These are phyloP conservation scores for Hylodesmum podocarpum DNA, from an alignment of 306 rosid genomes.

Conservation along the genomic window DNA sequence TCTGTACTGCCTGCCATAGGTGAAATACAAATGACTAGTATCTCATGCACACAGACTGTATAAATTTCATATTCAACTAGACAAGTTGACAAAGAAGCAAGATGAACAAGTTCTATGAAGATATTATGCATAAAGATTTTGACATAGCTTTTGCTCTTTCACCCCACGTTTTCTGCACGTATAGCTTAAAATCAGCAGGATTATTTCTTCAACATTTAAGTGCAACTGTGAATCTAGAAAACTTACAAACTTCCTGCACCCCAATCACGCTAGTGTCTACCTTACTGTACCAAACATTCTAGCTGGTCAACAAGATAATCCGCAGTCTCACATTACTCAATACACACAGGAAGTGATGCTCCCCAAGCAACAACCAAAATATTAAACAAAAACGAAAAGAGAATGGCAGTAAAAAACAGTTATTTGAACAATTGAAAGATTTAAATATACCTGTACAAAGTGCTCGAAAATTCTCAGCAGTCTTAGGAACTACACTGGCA, in stretches of 20 bases:
- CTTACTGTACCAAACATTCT: neutral
- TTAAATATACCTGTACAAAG: slow-evolving; percentile 81
- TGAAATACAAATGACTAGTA: neutral
- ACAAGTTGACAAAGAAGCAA: neutral
- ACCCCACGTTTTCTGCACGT: neutral
- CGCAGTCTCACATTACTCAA: neutral
- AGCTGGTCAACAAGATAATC: slow-evolving; percentile 14
- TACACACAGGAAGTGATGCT: neutral
- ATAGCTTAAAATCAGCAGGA: neutral
- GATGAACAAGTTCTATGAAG: neutral
- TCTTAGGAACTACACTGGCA: slow-evolving; percentile 73
- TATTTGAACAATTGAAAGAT: slow-evolving; percentile 15
- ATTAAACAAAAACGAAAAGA: neutral
- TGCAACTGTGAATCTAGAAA: neutral
- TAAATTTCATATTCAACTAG: neutral
- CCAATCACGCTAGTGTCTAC: neutral
- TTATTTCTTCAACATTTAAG: neutral
- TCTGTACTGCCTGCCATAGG: neutral
- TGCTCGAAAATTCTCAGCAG: slow-evolving; percentile 87
- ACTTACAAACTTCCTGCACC: neutral
- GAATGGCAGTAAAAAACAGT: neutral
- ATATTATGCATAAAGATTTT: neutral
- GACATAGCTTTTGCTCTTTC: neutral
- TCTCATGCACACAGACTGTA: neutral
- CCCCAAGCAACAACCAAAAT: neutral